Conservation (phyloP, 2,329 filamentous ascomycete species). For the Rhexocercosporidium sp. region DNA sequence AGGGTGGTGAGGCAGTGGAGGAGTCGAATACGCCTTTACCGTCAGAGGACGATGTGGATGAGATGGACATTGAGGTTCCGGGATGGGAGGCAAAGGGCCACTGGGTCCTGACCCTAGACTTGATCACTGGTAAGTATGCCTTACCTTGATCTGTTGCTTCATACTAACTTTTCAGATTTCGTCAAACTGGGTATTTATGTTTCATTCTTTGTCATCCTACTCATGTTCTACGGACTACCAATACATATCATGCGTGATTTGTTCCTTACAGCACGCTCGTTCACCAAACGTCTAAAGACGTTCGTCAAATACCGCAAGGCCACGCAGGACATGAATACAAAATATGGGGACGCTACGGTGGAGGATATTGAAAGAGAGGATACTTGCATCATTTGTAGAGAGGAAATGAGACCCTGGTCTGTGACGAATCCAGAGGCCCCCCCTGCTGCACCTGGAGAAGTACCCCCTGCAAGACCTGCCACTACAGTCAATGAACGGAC, state of each 20-base stretch:
- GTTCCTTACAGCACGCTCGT: constrained; percentile 91
- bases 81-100: constrained; percentile 97
- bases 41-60: constrained; percentile 78
- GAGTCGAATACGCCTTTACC: constrained; percentile 54
- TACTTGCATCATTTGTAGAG: constrained; percentile 96
- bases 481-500: constrained; percentile 75
- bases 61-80: constrained; percentile 92
- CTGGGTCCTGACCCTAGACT: constrained; percentile 87
- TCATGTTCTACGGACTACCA: constrained; percentile 92
- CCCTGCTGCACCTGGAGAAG: constrained; percentile 42
- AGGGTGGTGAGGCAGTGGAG: constrained; percentile 34
- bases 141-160: not conserved
- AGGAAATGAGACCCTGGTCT: constrained; percentile 87
- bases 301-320: constrained; percentile 90
- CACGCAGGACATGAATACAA: constrained; percentile 88
- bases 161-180: constrained; percentile 66
- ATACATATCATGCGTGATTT: constrained; percentile 97
- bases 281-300: constrained; percentile 86
- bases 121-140: constrained; percentile 69
- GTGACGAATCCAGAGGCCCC: constrained; percentile 52
- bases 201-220: constrained; percentile 89
- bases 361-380: constrained; percentile 87
- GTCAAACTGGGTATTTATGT: constrained; percentile 89
- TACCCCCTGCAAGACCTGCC: constrained; percentile 43
- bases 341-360: constrained; percentile 86